These are phyloP conservation scores for Xerocomus cyaneibrunnescens DNA, from an alignment of 1,284 basidiomycete species.

Conservation along the genomic window DNA sequence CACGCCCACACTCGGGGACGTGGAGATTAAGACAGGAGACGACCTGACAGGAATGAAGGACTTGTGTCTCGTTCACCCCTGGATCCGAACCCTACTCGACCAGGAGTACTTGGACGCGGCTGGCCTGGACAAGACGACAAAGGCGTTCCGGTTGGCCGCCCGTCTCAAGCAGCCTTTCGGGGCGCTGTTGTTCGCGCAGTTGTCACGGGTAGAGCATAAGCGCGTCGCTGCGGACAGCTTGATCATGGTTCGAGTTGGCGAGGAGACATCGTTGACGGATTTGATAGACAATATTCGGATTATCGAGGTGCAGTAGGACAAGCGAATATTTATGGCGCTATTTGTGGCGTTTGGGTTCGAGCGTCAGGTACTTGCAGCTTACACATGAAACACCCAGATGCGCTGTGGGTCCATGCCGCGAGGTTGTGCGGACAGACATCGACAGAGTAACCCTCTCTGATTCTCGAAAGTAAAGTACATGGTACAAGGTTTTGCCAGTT, in stretches of 20 bases:
- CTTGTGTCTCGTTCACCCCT: conserved; percentile 10
- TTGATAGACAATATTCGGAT: conserved; percentile 1
- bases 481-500: no score
- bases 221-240: conserved; percentile 9
- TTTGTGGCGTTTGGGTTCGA: neutral
- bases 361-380: neutral
- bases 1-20: neutral
- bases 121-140: neutral
- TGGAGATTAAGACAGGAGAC: conserved; percentile 8
- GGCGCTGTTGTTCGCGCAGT: neutral
- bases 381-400: no score
- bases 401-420: no score
- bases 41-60: neutral
- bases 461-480: no score
- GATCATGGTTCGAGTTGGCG: conserved; percentile 2
- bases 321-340: neutral
- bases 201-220: neutral
- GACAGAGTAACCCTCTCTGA: no score
- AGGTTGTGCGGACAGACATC: no score
- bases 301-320: conserved; percentile 6
- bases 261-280: neutral
- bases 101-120: neutral
- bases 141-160: neutral
- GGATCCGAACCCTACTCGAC: conserved; percentile 7
- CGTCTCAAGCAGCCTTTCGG: neutral